Percentiles rank a stretch among this genome's conserved stretches.
These are phyloP conservation scores for Nemania sp. DNA, from an alignment of 2,329 filamentous ascomycete species.

Conservation along the genomic window DNA sequence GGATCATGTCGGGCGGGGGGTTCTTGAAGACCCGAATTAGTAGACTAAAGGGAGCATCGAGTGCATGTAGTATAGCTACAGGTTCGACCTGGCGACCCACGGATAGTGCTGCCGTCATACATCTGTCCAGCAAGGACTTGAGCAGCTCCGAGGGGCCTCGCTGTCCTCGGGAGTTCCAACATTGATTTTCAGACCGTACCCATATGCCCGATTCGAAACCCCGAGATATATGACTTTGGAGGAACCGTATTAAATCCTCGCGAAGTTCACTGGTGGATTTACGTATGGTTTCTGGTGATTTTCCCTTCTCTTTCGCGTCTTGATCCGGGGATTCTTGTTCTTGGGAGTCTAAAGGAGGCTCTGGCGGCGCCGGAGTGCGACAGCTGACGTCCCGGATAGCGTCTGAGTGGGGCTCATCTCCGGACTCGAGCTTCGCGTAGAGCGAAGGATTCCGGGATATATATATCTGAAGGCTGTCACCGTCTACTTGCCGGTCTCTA, in stretches of 20 bases:
- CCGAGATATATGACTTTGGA: conserved; percentile 27
- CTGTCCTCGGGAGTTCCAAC: conserved; percentile 33
- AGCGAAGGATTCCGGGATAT: conserved; percentile 36
- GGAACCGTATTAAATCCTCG: conserved; percentile 28
- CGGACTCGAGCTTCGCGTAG: conserved; percentile 34
- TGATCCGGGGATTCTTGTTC: too few species aligned
- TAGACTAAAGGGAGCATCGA: conserved; percentile 35
- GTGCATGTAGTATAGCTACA: conserved; percentile 29
- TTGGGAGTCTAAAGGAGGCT: conserved; percentile 12
- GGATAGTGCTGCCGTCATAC: conserved; percentile 35
- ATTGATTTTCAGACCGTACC: conserved; percentile 29
- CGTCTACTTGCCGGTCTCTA: conserved; percentile 33
- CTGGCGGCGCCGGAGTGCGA: conserved; percentile 28
- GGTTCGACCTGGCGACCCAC: conserved; percentile 35
- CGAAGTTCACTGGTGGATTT: conserved; percentile 3
- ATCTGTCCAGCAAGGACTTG: conserved; percentile 35
- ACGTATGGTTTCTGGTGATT: conserved; percentile 2
- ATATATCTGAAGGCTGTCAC: conserved; percentile 34
- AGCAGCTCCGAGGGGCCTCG: conserved; percentile 34
- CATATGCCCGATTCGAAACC: conserved; percentile 31
- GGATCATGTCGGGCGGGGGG: conserved; percentile 35
- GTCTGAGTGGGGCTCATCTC: conserved; percentile 30
- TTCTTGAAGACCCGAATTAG: conserved; percentile 36
- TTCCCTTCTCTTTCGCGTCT: background rate
- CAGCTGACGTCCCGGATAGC: conserved; percentile 36